These are phyloP conservation scores for Claviceps humidiphila DNA, from an alignment of 2,329 filamentous ascomycete genomes.

Conservation along the genomic window DNA sequence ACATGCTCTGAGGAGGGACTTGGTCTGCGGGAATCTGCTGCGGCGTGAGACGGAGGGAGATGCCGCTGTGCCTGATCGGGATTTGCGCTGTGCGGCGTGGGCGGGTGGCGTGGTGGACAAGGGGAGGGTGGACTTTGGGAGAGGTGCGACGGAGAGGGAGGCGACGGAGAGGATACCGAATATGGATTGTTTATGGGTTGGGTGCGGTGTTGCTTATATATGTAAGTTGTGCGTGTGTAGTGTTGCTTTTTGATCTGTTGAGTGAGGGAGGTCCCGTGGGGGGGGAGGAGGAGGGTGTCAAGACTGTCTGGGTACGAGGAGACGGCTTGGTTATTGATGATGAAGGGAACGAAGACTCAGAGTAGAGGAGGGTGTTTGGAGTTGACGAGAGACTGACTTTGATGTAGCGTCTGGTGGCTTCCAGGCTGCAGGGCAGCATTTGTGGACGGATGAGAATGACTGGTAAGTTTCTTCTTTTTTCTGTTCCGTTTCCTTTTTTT, in stretches of 20 bases:
- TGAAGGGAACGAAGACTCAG: too few relatives aligned
- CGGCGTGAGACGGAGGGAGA: conserved; percentile 14
- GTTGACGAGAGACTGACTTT: conserved; percentile 1
- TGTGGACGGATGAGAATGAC: conserved; percentile 30
- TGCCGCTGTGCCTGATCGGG: conserved; percentile 8
- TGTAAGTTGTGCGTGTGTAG: conserved; percentile 21
- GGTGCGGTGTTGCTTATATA: conserved; percentile 28
- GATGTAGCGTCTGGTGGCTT: conserved; percentile 21
- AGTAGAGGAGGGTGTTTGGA: too few relatives aligned
- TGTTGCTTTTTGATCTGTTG: neutral
- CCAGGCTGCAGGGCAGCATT: conserved; percentile 25
- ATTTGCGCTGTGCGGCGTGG: conserved; percentile 23
- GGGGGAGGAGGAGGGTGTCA: neutral
- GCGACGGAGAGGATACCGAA: conserved; percentile 16
- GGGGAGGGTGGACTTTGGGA: conserved; percentile 25
- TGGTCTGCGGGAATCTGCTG: conserved; percentile 16
- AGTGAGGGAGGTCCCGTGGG: neutral
- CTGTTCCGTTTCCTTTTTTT: neutral
- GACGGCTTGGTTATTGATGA: too few relatives aligned
- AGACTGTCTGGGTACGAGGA: too few relatives aligned
- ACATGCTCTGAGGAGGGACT: conserved; percentile 20
- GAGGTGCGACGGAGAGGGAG: conserved; percentile 11
- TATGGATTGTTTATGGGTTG: conserved; percentile 28
- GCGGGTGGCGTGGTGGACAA: conserved; percentile 24
- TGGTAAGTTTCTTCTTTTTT: conserved; percentile 16